These are phyloP conservation scores for Candida verbasci DNA, from an alignment of 805 yeast species.

Conservation along the genomic window DNA sequence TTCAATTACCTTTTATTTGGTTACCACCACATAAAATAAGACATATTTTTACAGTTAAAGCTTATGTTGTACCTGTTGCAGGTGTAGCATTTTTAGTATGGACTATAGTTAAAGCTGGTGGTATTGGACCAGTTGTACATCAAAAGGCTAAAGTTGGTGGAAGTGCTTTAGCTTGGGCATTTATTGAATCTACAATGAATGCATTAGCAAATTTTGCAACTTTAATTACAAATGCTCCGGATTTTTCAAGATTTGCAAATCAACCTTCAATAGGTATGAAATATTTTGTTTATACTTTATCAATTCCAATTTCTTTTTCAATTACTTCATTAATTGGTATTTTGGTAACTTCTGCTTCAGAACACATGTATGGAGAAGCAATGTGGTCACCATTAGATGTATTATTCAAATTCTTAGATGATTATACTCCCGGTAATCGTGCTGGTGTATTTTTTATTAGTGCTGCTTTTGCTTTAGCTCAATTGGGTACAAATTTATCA, in stretches of 20 bases:
- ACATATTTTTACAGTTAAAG: conserved; percentile 79
- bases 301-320: conserved; percentile 76
- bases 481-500: conserved; percentile 38
- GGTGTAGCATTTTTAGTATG: conserved; percentile 81
- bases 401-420: conserved; percentile 53
- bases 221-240: conserved; percentile 84
- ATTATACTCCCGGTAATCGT: conserved; percentile 34
- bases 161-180: conserved; percentile 75
- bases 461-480: conserved; percentile 38
- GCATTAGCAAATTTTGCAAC: conserved; percentile 84
- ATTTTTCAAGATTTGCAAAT: conserved; percentile 78
- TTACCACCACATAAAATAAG: conserved; percentile 78
- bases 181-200: conserved; percentile 72
- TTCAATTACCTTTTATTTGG: conserved; percentile 75
- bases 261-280: conserved; percentile 36
- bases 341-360: conserved; percentile 75
- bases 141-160: conserved; percentile 50
- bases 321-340: conserved; percentile 83
- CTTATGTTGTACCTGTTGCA: conserved; percentile 74
- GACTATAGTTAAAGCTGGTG: conserved; percentile 77
- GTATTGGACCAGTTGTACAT: conserved; percentile 68
- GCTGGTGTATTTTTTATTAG: conserved; percentile 41
- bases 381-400: conserved; percentile 86
- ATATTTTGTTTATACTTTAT: conserved; percentile 43
- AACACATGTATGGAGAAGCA: conserved; percentile 59